Conservation (phyloP, 225 moss, liverwort and hornwort genomes). For the Neckera pumila region DNA sequence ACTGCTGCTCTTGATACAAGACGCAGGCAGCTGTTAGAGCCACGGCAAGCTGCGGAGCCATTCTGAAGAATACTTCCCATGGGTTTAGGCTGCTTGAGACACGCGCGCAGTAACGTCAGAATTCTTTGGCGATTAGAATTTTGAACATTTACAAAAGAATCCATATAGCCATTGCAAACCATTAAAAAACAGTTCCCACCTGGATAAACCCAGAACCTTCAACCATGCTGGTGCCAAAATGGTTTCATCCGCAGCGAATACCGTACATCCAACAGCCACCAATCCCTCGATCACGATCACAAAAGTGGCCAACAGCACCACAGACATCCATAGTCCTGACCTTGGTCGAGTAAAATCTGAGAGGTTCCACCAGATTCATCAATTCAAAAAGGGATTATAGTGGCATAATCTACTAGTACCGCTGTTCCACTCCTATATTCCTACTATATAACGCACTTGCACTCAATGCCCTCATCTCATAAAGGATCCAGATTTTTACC, state of each 20-base stretch:
- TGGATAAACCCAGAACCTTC: slow-evolving; percentile 69
- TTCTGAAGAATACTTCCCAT: slow-evolving; percentile 74
- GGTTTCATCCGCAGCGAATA: slow-evolving; percentile 51
- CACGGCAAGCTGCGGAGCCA: slow-evolving; percentile 83
- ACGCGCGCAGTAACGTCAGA: not conserved
- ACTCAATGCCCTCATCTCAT: not conserved
- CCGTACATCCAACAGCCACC: slow-evolving; percentile 57
- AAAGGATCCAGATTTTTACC: not conserved
- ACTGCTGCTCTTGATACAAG: slow-evolving; percentile 82
- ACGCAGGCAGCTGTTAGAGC: slow-evolving; percentile 79
- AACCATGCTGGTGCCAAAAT: slow-evolving; percentile 45
- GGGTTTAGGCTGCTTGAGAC: slow-evolving; percentile 62
- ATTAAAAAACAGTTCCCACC: slow-evolving; percentile 21
- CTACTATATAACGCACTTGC: not conserved
- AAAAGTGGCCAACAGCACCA: slow-evolving; percentile 69
- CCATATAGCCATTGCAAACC: not conserved
- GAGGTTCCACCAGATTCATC: not conserved
- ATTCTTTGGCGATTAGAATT: not conserved
- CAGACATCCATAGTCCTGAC: slow-evolving; percentile 78
- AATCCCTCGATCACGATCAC: slow-evolving; percentile 81
- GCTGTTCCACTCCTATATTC: not conserved
- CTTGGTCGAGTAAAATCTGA: slow-evolving; percentile 38
- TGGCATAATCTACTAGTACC: not conserved
- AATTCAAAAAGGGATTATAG: not conserved
- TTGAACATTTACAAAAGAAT: not conserved